Evolutionary conservation across 768 basidiomycete genomes (phyloP).

Genomic region (Lactarius tabidus): DNA sequence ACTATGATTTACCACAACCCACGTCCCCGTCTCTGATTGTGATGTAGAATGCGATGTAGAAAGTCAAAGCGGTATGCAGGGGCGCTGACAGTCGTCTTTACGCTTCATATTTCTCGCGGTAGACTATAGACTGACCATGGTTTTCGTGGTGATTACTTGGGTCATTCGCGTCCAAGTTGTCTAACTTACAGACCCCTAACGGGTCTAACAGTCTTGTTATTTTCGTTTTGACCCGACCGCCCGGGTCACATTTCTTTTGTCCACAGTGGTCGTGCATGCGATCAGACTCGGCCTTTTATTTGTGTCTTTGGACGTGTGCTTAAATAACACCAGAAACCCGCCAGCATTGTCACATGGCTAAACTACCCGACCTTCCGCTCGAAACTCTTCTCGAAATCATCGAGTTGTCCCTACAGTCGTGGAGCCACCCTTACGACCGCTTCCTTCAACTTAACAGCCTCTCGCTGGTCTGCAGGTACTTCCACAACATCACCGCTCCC

Average conservation of each 20-base stretch:
- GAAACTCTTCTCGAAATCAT: conserved; percentile 9
- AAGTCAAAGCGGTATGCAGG: not conserved
- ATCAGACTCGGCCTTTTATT: not conserved
- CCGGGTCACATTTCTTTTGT: not conserved
- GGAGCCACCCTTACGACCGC: not conserved
- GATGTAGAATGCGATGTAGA: not conserved
- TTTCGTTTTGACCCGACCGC: too few species aligned
- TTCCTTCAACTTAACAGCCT: not conserved
- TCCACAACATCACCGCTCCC: not conserved
- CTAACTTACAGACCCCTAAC: too few species aligned
- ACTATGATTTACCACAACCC: not conserved
- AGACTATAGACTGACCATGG: not conserved
- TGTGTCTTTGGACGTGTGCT: not conserved
- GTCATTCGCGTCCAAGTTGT: too few species aligned
- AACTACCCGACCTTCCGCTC: conserved; percentile 2
- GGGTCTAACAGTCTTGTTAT: too few species aligned
- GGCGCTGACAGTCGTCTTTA: not conserved
- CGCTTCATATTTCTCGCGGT: not conserved
- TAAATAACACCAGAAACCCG: not conserved
- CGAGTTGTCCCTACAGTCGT: not conserved
- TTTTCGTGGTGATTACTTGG: too few species aligned
- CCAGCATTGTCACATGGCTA: not conserved
- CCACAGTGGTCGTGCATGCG: not conserved
- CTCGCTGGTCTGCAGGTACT: not conserved
- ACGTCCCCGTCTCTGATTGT: not conserved